Base-by-base conservation (phyloP, 2,329 filamentous ascomycete genomes). In the Dactylellina sp. region DNA sequence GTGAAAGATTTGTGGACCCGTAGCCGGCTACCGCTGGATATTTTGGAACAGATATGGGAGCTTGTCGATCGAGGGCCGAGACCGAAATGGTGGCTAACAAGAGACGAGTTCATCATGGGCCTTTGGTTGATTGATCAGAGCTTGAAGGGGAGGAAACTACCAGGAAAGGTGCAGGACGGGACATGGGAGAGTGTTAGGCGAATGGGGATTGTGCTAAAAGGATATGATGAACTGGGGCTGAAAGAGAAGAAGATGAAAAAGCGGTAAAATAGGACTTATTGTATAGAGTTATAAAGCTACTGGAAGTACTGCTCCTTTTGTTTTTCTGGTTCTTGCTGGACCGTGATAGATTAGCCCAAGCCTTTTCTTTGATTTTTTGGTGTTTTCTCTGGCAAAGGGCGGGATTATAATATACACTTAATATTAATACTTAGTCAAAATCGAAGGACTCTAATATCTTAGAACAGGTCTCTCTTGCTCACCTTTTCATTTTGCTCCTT, bases 81-180 rank as follows among this genome's bases (percentile, higher is more conserved):
- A 22, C 80, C 81, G 0, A 79, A 81, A 12, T 89, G 89, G 0
- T 83, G 85, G 76, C 81, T 95, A 61, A 83, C 82, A 64, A 86
- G 87, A 78, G 85, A 89, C 63, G 89, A 93, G 82, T 95, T 95
- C 80, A 89, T 95, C 0, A 91, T 94, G 0, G 91, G 91, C 7
- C 85, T 92, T 83, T 95, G 91, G 91, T 82, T 95, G 53, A 86
- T 95, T 37, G 91, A 95, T 80, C 91, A 93, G 83, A 83, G 90
- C 71, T 82, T 95, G n/a, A 88, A 90, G 76, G 92, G 91, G 0
- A 83, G 91, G 71, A 95, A 95, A 83, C 83, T 94, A 18, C 91
- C 92, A 0, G 82, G 85, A 12, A 87, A 86, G 78, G 89, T 94
- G 7, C 85, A 85, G 57, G 87, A 89, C 55, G 92, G 89, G 78